A percentile compares a stretch with the other conserved stretches of the same genome.
Conservation (phyloP, 2,329 filamentous ascomycete genomes). For the Aspergillus novoparasiticus region DNA sequence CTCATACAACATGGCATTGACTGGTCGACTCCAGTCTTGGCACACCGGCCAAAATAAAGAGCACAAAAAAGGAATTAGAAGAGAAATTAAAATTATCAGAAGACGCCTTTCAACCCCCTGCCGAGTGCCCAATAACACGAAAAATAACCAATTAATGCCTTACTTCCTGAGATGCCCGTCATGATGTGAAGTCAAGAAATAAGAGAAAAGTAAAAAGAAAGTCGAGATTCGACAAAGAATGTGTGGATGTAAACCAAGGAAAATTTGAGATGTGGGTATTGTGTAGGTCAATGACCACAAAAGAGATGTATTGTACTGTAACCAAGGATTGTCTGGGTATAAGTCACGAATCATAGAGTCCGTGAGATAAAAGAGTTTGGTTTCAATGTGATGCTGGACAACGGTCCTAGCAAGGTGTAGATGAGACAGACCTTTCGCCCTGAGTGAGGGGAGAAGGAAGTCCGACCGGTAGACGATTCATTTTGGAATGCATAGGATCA, state of each 20-base stretch:
- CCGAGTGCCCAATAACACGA: constrained; percentile 10
- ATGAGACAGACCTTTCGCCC: not conserved
- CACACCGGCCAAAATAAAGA: constrained; percentile 5
- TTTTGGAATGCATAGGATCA: constrained; percentile 6
- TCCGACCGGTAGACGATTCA: constrained; percentile 5
- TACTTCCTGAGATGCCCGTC: constrained; percentile 7
- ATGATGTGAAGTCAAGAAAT: not conserved
- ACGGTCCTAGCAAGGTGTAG: not conserved
- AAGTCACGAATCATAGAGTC: not conserved
- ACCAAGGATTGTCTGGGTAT: not conserved
- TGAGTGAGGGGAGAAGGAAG: not conserved
- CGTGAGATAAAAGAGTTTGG: not conserved
- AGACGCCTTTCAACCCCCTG: constrained; percentile 18
- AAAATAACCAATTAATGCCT: constrained; percentile 19
- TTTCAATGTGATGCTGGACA: not conserved
- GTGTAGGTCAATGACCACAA: constrained; percentile 1
- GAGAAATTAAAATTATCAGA: constrained; percentile 16
- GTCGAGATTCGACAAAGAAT: constrained; percentile 8
- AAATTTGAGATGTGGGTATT: constrained; percentile 1
- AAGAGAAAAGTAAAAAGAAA: not conserved
- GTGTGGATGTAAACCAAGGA: constrained; percentile 5
- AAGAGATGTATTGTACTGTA: constrained; percentile 1
- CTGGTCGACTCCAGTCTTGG: constrained; percentile 10
- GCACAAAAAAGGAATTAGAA: constrained; percentile 12
- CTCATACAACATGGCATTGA: constrained; percentile 17